Base-by-base conservation (phyloP, 345 rosid species). In the Ceriops tagal region DNA sequence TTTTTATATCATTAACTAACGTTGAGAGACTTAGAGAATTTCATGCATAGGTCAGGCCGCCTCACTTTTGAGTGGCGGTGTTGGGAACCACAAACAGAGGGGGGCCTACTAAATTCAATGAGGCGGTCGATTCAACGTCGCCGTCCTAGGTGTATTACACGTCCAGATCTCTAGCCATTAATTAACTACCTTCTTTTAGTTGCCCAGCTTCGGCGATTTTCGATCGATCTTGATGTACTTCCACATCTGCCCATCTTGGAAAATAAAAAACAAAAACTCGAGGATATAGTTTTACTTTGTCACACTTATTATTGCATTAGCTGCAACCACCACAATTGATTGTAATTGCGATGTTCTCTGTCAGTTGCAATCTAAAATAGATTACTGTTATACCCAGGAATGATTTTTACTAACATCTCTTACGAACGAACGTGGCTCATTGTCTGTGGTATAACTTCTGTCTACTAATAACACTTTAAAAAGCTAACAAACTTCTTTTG, bases 71-170 rank as follows among this genome's bases (percentile, higher is more conserved):
- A 62, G 70, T 56, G 67, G 57, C 66, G 53, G 75, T 73, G 75
- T 84, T 74, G 73, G 88, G 91, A 74, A 69, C 93, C 72, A 68
- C 64, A 5, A 5, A 1, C 1, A 20, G 46, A 58, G 37, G 47
- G 66, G 16, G 66, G 59, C 71, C 60, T 69, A 70, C 67, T 77
- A 81, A 75, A 67, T 78, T 71, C 76, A 82, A 88, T 88, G 83
- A 90, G 83, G 82, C 75, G 77, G 80, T 81, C 90, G 89, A 88
- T 85, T 82, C 89, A 83, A 86, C 86, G 87, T 86, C 86, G 87
- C 91, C 95, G 85, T 86, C 92, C 91, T 87, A 84, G 86, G 88
- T 84, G 91, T 89, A 85, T 78, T 77, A 6, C 28, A 34, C 20
- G 34, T 67, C 77, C 67, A 52, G 58, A 8, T 62, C 71, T 62